Evolutionary conservation across 2,329 filamentous ascomycete species (phyloP).

Genomic region (Emmonsiellopsis sp.): DNA sequence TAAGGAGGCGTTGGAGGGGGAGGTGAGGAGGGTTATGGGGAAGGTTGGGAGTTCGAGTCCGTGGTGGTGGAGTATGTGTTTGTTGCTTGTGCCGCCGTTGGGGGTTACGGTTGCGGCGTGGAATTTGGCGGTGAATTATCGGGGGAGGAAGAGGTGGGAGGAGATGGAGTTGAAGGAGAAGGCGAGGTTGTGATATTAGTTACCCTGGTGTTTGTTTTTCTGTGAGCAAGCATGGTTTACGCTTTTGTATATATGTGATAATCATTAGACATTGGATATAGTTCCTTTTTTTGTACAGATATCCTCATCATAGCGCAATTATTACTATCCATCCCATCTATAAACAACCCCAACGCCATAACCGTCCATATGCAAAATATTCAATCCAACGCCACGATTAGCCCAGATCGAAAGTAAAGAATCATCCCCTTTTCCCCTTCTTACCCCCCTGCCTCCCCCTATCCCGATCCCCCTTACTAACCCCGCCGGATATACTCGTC

Average conservation of each 20-base stretch:
- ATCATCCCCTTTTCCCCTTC: constrained; percentile 6
- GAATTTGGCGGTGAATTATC: constrained; percentile 64
- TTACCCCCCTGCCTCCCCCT: constrained; percentile 9
- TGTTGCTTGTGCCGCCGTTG: constrained; percentile 62
- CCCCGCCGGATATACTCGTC: constrained; percentile 4
- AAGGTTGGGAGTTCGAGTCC: constrained; percentile 58
- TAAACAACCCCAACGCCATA: too few species aligned
- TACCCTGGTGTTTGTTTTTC: neutral
- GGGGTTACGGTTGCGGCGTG: constrained; percentile 60
- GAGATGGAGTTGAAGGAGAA: constrained; percentile 49
- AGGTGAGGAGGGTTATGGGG: constrained; percentile 58
- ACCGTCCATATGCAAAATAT: too few species aligned
- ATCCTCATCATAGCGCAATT: too few species aligned
- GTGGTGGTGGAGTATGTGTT: constrained; percentile 72
- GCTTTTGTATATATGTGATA: constrained; percentile 4
- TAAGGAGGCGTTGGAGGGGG: constrained; percentile 57
- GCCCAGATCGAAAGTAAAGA: too few species aligned
- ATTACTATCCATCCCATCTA: too few species aligned
- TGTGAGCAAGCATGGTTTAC: neutral
- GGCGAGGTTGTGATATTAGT: constrained; percentile 44
- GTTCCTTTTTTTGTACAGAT: too few species aligned
- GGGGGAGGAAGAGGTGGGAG: constrained; percentile 63
- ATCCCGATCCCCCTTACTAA: constrained; percentile 2
- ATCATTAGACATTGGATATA: neutral
- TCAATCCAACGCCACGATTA: too few species aligned